A percentile compares a stretch with the other conserved stretches of the same genome.
These are phyloP conservation scores for Talaromyces rugulosus DNA, from an alignment of 2,329 filamentous ascomycete genomes.

Conservation along the genomic window DNA sequence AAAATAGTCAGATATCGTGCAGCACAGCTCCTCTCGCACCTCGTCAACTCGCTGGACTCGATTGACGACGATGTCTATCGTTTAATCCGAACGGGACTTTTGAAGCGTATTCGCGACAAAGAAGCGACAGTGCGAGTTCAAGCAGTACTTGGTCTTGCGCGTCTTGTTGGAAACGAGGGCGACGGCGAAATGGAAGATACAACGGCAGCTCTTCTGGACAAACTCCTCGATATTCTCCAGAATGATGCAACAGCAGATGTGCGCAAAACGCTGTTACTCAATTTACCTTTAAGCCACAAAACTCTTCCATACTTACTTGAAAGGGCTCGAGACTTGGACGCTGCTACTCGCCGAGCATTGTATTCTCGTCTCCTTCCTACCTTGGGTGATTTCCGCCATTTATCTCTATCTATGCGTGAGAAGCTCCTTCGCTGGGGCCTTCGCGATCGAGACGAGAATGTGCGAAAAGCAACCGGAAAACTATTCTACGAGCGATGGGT, in stretches of 20 bases:
- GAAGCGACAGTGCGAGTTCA: constrained; percentile 89
- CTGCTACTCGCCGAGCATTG: constrained; percentile 74
- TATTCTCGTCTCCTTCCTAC: constrained; percentile 84
- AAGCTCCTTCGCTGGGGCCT: constrained; percentile 94
- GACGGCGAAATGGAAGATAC: constrained; percentile 65
- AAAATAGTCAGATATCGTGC: constrained; percentile 87
- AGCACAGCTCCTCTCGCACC: constrained; percentile 83
- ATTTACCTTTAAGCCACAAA: constrained; percentile 77
- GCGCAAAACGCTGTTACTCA: constrained; percentile 78
- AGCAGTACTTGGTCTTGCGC: constrained; percentile 83
- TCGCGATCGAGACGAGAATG: constrained; percentile 87
- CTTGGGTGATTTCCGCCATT: constrained; percentile 87
- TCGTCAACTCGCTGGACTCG: constrained; percentile 86
- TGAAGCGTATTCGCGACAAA: constrained; percentile 88
- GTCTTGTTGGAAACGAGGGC: constrained; percentile 70
- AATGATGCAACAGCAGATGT: constrained; percentile 95
- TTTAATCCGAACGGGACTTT: constrained; percentile 69
- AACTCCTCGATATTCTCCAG: constrained; percentile 81
- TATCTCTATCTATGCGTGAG: constrained; percentile 90
- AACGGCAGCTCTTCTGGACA: constrained; percentile 68
- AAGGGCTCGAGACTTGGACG: constrained; percentile 82
- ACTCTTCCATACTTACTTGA: constrained; percentile 87
- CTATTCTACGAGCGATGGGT: constrained; percentile 97
- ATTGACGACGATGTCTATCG: constrained; percentile 91
- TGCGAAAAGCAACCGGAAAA: constrained; percentile 83